phyloP scores from a whole-genome alignment of 148 eudicot genomes.

The Camellia granthamiana region DNA sequence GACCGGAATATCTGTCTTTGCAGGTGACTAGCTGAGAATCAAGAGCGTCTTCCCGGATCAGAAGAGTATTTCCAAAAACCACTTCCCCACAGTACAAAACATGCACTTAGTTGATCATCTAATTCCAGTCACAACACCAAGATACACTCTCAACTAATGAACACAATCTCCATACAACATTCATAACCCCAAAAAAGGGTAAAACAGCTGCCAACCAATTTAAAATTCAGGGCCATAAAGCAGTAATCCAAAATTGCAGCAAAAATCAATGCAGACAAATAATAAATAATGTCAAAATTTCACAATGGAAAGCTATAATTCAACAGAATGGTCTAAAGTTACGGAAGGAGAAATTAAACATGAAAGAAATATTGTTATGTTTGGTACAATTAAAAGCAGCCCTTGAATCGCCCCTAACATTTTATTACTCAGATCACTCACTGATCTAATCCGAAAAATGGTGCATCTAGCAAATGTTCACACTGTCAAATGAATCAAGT shows the following conservation, averaged over 20 bases:
- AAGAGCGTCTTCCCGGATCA: no score
- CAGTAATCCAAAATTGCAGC: background rate
- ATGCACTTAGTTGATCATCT: no score
- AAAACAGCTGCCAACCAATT: background rate
- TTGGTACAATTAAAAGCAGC: background rate
- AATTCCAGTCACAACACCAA: no score
- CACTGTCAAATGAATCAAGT: background rate
- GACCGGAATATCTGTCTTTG: no score
- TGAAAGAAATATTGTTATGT: background rate
- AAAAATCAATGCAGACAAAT: background rate
- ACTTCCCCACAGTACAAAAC: no score
- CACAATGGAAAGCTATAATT: background rate
- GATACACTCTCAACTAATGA: no score
- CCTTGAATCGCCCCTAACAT: background rate
- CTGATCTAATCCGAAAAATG: constrained; percentile 1
- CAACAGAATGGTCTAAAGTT: background rate
- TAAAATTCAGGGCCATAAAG: background rate
- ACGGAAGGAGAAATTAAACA: background rate
- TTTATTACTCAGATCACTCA: background rate
- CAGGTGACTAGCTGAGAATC: no score
- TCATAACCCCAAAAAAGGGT: no score
- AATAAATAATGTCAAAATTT: background rate
- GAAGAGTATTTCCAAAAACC: no score
- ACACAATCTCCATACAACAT: no score
- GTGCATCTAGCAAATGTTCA: background rate